phyloP scores from a whole-genome alignment of 768 basidiomycete species.

The Tricholomella constricta region DNA sequence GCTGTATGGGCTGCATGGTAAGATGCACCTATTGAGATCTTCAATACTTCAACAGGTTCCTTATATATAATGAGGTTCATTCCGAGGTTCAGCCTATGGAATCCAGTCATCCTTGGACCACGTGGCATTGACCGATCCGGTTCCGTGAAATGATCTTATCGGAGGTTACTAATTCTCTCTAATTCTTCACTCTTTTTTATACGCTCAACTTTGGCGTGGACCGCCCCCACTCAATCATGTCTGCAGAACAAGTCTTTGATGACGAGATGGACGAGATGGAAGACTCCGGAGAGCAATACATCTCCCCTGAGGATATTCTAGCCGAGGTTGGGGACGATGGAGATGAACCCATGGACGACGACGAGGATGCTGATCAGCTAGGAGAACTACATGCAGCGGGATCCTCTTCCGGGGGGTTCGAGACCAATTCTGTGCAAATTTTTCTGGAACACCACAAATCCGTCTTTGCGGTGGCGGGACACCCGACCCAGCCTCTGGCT shows the following conservation, averaged over 20 bases:
- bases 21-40: no score
- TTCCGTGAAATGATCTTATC: conserved; percentile 20
- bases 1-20: no score
- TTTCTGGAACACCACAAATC: conserved; percentile 73
- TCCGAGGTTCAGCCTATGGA: conserved; percentile 1
- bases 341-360: conserved; percentile 74
- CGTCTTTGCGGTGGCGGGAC: conserved; percentile 82
- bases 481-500: conserved; percentile 82
- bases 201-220: neutral
- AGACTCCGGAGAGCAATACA: conserved; percentile 58
- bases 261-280: conserved; percentile 35
- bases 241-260: conserved; percentile 30
- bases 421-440: conserved; percentile 69
- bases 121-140: conserved; percentile 10
- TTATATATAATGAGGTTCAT: neutral
- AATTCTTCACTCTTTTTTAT: conserved; percentile 12
- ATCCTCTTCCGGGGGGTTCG: conserved; percentile 37
- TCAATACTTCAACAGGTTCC: no score
- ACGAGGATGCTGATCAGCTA: conserved; percentile 54
- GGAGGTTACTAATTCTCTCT: conserved; percentile 5
- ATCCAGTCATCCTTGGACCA: conserved; percentile 1
- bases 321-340: conserved; percentile 66
- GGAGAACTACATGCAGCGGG: conserved; percentile 47
- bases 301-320: conserved; percentile 65
- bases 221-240: conserved; percentile 22